phyloP scores from a whole-genome alignment of 441 rosid species.

The Gossypium aridum region DNA sequence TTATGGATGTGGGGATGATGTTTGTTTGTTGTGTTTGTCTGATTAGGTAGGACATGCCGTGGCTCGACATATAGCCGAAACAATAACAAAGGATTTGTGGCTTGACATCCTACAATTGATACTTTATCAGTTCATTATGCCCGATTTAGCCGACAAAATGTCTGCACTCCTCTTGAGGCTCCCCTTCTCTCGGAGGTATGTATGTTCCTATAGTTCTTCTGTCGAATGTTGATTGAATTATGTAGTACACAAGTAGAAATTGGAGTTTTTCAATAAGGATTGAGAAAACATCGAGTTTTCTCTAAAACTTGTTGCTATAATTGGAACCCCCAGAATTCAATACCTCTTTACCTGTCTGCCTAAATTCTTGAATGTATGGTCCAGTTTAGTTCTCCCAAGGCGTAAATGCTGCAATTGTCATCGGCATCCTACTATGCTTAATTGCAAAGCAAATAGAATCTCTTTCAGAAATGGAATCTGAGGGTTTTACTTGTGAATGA shows the following conservation, averaged over 20 bases:
- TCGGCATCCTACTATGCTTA: too few species aligned
- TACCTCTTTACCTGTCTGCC: not conserved
- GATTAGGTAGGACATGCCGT: conserved; percentile 85
- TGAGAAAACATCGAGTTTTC: not conserved
- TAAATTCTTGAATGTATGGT: not conserved
- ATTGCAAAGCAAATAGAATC: not conserved
- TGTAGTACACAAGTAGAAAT: not conserved
- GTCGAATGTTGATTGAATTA: not conserved
- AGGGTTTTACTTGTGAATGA: not conserved
- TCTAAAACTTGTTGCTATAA: not conserved
- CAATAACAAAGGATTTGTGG: conserved; percentile 71
- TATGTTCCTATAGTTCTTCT: conserved; percentile 14
- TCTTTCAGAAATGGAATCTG: not conserved
- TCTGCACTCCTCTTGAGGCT: conserved; percentile 69
- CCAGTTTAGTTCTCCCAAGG: not conserved
- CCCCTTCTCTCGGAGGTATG: conserved; percentile 84
- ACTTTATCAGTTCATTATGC: conserved; percentile 67
- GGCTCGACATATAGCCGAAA: conserved; percentile 79
- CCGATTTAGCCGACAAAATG: conserved; percentile 73
- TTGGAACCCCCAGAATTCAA: not conserved
- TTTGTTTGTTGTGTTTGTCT: conserved; percentile 3
- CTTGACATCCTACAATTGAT: conserved; percentile 57
- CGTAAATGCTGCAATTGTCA: not conserved
- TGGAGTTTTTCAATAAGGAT: not conserved
- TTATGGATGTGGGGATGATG: conserved; percentile 2